A percentile compares a stretch with the other conserved stretches of the same genome.
Evolutionary conservation across 2,329 filamentous ascomycete species (phyloP).

Genomic region (Sporothrix curviconia): DNA sequence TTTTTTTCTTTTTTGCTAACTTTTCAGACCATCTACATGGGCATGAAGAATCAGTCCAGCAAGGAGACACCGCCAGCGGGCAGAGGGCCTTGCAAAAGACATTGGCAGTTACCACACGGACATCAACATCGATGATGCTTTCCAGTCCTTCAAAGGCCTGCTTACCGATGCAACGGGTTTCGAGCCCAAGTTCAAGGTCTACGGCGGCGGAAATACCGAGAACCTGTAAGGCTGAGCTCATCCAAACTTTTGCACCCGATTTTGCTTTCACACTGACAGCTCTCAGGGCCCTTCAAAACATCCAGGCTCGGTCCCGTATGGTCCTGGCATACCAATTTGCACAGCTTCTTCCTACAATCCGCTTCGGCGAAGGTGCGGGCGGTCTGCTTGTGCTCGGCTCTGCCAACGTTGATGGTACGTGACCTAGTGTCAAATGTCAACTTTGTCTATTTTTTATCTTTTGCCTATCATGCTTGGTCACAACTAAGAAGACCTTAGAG

Average conservation of each 20-base stretch:
- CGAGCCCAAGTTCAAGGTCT: constrained; percentile 48
- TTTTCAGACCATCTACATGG: constrained; percentile 61
- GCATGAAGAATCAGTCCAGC: constrained; percentile 60
- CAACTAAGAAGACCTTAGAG: no score
- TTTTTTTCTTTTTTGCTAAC: background rate
- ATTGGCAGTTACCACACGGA: constrained; percentile 70
- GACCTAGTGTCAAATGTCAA: no score
- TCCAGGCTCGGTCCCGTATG: constrained; percentile 53
- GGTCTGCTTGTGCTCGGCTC: constrained; percentile 21
- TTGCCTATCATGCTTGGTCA: no score
- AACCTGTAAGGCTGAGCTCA: constrained; percentile 44
- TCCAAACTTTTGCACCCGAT: no score
- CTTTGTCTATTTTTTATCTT: no score
- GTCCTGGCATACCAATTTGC: constrained; percentile 50
- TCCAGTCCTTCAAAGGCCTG: constrained; percentile 53
- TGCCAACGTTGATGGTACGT: constrained; percentile 23
- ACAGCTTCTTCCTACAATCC: constrained; percentile 18
- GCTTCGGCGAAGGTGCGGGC: constrained; percentile 19
- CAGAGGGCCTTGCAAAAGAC: constrained; percentile 50
- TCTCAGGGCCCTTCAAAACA: constrained; percentile 51
- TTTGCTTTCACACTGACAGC: background rate
- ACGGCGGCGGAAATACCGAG: constrained; percentile 55
- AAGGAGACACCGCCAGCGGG: constrained; percentile 60
- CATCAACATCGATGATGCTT: constrained; percentile 65
- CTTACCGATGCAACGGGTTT: constrained; percentile 54